Conservation (phyloP, 129 eudicot species). For the Saussurea involucrata region DNA sequence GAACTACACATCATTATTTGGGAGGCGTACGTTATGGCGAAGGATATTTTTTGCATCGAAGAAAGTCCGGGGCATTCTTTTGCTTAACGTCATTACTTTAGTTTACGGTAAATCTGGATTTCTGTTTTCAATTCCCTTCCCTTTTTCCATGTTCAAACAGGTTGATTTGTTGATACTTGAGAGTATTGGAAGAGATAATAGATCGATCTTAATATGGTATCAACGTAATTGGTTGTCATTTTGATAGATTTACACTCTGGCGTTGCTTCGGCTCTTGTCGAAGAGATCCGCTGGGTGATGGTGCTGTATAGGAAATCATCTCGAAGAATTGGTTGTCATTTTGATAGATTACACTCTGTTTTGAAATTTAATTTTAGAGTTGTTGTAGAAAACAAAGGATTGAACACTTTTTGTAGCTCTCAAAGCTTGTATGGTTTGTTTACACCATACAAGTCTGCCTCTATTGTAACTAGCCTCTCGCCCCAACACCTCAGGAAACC, state of each 20-base stretch:
- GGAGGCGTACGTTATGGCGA: slow-evolving; percentile 52
- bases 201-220: not conserved
- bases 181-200: too few relatives aligned
- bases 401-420: too few relatives aligned
- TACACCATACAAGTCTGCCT: not conserved
- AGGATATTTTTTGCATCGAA: slow-evolving; percentile 54
- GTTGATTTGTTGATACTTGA: not conserved
- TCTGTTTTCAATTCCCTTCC: not conserved
- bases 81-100: slow-evolving; percentile 68
- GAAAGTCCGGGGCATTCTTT: slow-evolving; percentile 76
- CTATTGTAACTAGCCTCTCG: not conserved
- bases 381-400: too few relatives aligned
- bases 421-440: too few relatives aligned
- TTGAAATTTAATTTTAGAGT: not conserved
- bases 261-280: slow-evolving; percentile 4
- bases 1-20: slow-evolving; percentile 42
- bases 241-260: too few relatives aligned
- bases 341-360: not conserved
- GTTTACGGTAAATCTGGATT: slow-evolving; percentile 59
- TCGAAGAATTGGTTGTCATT: not conserved
- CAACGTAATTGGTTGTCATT: not conserved
- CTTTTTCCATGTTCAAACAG: not conserved
- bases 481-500: too few relatives aligned
- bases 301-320: not conserved
- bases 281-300: not conserved